phyloP scores from a whole-genome alignment of 75 land plant species.

The Picea glauca region DNA sequence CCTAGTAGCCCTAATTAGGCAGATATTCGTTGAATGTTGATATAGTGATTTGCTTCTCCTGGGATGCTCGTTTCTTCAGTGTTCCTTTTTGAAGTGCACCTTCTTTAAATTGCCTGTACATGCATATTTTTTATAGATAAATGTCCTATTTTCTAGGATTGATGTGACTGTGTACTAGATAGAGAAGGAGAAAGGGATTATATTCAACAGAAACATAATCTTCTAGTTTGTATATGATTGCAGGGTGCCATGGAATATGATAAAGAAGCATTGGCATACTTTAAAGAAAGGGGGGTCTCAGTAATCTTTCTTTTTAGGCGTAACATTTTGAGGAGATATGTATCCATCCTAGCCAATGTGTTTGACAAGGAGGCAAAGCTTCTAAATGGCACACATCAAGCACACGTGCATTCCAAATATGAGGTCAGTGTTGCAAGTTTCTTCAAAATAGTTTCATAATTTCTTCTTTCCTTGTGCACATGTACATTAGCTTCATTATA shows the following conservation, averaged over 20 bases:
- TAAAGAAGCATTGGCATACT: conserved; percentile 26
- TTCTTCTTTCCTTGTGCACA: neutral
- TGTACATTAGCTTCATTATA: neutral
- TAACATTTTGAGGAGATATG: conserved; percentile 32
- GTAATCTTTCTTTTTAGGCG: conserved; percentile 32
- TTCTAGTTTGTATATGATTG: neutral
- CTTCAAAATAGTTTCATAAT: neutral
- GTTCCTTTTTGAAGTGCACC: too few species aligned
- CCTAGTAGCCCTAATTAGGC: neutral
- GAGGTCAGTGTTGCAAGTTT: conserved; percentile 19
- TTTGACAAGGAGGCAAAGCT: conserved; percentile 33
- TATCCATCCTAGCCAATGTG: conserved; percentile 40
- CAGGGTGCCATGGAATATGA: conserved; percentile 49
- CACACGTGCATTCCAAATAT: conserved; percentile 41
- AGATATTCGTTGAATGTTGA: neutral
- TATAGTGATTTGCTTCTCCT: neutral
- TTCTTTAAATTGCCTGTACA: neutral
- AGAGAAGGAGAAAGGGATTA: neutral
- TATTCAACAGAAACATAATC: neutral
- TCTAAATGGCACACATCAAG: conserved; percentile 37
- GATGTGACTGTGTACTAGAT: neutral
- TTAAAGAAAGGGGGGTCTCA: conserved; percentile 37
- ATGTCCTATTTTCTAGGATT: neutral
- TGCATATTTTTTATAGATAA: neutral
- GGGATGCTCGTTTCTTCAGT: neutral